These are phyloP conservation scores for Silene latifolia DNA, from an alignment of 148 eudicot species.

Conservation along the genomic window DNA sequence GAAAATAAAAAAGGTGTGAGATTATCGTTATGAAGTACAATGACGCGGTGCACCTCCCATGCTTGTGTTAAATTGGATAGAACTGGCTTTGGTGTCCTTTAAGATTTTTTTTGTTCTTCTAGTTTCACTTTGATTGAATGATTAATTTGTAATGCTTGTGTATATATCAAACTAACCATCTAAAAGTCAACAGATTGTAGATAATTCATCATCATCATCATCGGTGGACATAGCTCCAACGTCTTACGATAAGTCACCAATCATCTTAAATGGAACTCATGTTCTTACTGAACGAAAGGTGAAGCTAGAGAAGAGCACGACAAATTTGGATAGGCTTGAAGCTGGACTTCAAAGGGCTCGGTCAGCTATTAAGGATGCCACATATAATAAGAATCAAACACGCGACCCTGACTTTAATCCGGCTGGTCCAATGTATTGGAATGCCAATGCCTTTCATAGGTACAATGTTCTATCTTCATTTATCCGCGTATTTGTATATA, in stretches of 20 bases:
- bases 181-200: conserved; percentile 26
- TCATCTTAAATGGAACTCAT: conserved; percentile 19
- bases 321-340: conserved; percentile 47
- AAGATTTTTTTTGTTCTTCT: neutral
- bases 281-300: conserved; percentile 12
- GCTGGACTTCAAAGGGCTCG: conserved; percentile 51
- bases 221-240: conserved; percentile 13
- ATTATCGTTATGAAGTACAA: too few relatives aligned
- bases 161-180: conserved; percentile 16
- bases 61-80: neutral
- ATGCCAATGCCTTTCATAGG: conserved; percentile 64
- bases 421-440: conserved; percentile 61
- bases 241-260: conserved; percentile 5
- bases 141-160: neutral
- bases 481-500: neutral
- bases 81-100: neutral
- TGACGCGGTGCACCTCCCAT: too few relatives aligned
- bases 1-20: too few relatives aligned
- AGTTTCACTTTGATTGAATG: neutral
- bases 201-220: neutral
- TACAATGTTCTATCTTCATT: conserved; percentile 17
- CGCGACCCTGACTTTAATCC: conserved; percentile 42
- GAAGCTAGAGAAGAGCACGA: conserved; percentile 22
- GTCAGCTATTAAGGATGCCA: conserved; percentile 44
- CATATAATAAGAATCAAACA: conserved; percentile 20